Evolutionary conservation across 106 monocot species (phyloP), one percentile per base, ranked within the genome.

Genomic region (Dioscorea zingiberensis): DNA sequence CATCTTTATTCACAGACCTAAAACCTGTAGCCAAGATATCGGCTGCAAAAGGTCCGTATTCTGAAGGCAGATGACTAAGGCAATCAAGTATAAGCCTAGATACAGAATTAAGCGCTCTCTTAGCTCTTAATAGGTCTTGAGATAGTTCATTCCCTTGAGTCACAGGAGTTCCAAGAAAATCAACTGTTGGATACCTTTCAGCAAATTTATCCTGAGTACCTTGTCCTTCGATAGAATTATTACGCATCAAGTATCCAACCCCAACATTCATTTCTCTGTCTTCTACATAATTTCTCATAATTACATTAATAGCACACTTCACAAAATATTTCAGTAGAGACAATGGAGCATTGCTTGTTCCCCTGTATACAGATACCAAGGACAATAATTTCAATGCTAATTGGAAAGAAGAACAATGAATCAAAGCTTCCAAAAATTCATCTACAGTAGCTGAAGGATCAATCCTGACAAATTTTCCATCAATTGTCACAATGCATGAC

Each of bases 311-410:
- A 66, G 89, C 93, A 70, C 65, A 73, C 26, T 86, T 69, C 9
- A 79, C 73, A 80, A 87, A 89, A 56, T 84, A 84, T 69, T 98
- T 98, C 16, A 93, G 65, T 64, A 98, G 93, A 54, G 93, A 81
- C 8, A 82, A 0, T 47, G 98, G 98, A 67, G 72, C 63, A 67
- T 76, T 74, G 9, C 57, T 71, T 47, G 74, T 74, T 44, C 98
- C 93, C 64, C 82, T 59, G 59, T 98, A 86, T 69, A 78, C 47
- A 57, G 75, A 59, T 51, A 98, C 47, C 47, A 98, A 70, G 38
- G 98, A 98, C 58, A 98, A 71, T 65, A 98, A 68, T 54, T 98
- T 98, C 13, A 89, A 56, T 48, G 93, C 89, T 21, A 73, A 73
- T 56, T 77, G 65, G 45, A 78, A 93, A 57, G 98, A 53, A 63